Percentiles rank a stretch among this genome's conserved stretches.
These are phyloP conservation scores for Thalassiosira sp. DNA, from an alignment of 352 stramenopile species.

Conservation along the genomic window DNA sequence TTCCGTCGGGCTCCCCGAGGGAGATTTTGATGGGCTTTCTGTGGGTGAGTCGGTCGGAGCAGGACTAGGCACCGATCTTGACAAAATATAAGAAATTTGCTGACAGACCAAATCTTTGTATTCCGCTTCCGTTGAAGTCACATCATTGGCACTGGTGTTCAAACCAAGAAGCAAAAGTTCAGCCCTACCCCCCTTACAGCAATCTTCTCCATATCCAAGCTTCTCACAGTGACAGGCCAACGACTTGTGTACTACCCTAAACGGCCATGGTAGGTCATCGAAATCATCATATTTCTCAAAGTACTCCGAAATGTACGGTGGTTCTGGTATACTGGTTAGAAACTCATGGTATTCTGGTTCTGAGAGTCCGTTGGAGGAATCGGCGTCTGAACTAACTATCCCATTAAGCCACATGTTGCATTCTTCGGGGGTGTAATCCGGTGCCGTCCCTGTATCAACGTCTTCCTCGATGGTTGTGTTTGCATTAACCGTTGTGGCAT, in stretches of 20 bases:
- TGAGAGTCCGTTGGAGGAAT: constrained; percentile 19
- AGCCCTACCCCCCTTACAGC: constrained; percentile 7
- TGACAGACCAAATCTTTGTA: constrained; percentile 26
- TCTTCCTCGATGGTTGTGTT: not conserved
- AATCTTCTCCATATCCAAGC: constrained; percentile 15
- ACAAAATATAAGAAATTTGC: constrained; percentile 23
- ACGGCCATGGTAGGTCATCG: constrained; percentile 16
- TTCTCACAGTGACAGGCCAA: constrained; percentile 26
- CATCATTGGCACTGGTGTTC: not conserved
- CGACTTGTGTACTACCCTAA: constrained; percentile 29
- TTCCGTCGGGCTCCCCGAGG: not conserved
- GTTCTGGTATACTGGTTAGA: constrained; percentile 9
- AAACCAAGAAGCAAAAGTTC: not conserved
- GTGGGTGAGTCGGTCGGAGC: not conserved
- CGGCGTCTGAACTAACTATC: not conserved
- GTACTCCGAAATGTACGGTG: constrained; percentile 19
- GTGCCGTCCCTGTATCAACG: not conserved
- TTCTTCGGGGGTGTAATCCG: not conserved
- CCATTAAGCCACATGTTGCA: constrained; percentile 9
- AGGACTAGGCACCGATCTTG: not conserved
- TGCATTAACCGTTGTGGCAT: not conserved
- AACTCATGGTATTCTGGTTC: constrained; percentile 13
- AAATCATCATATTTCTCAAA: constrained; percentile 1
- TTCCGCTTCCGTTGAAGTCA: constrained; percentile 9
- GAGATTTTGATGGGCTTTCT: not conserved